Evolutionary conservation across 164 flowering plant species (phyloP).

Genomic region (Kingdonia uniflora): DNA sequence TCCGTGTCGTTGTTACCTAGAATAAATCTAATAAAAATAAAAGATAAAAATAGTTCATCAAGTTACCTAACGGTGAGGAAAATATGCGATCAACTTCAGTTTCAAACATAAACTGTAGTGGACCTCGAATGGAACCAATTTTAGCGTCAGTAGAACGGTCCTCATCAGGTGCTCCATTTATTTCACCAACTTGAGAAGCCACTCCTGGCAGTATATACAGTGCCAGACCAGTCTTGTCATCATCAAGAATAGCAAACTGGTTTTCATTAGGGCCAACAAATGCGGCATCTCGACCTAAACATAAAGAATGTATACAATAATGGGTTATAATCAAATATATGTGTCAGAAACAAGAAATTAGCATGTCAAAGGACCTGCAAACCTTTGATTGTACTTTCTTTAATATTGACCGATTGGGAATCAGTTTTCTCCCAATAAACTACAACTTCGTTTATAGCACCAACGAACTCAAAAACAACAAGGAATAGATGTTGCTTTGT

Average conservation of each 20-base stretch:
- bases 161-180: neutral
- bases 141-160: constrained; percentile 36
- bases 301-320: neutral
- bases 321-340: neutral
- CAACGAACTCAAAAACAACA: constrained; percentile 72
- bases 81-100: constrained; percentile 91
- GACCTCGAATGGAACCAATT: constrained; percentile 50
- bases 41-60: neutral
- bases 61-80: constrained; percentile 82
- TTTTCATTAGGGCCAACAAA: constrained; percentile 80
- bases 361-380: constrained; percentile 1
- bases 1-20: too few species aligned
- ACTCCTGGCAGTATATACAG: constrained; percentile 62
- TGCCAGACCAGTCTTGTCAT: constrained; percentile 70
- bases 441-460: constrained; percentile 67
- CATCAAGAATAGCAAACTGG: constrained; percentile 87
- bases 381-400: constrained; percentile 83
- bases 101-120: constrained; percentile 71
- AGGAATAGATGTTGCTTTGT: constrained; percentile 80
- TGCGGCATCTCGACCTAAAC: constrained; percentile 89
- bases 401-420: constrained; percentile 47
- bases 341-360: neutral
- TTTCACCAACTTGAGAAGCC: constrained; percentile 14
- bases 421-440: constrained; percentile 83
- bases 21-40: neutral